Conservation (phyloP, 1,284 basidiomycete genomes). For the Tilletia caries region DNA sequence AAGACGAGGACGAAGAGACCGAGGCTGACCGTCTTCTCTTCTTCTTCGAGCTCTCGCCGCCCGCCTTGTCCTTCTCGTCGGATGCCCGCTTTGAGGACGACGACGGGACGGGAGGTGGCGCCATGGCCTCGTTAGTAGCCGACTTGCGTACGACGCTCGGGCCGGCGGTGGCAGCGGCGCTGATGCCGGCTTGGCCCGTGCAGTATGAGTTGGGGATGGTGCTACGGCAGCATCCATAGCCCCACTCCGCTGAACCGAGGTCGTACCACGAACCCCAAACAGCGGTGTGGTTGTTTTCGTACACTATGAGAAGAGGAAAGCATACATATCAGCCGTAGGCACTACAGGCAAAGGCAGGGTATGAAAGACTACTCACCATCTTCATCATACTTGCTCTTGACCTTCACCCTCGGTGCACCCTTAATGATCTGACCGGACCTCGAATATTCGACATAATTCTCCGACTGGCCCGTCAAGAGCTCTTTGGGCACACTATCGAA, state of each 20-base stretch:
- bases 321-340: not conserved
- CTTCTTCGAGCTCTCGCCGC: conserved; percentile 4
- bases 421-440: conserved; percentile 84
- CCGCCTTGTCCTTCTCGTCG: not conserved
- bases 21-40: not conserved
- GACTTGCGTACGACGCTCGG: not conserved
- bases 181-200: conserved; percentile 80
- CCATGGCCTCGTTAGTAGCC: not conserved
- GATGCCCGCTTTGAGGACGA: not conserved
- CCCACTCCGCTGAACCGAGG: conserved; percentile 70
- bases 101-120: not conserved
- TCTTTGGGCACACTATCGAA: conserved; percentile 82
- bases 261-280: conserved; percentile 98
- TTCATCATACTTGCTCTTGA: conserved; percentile 86
- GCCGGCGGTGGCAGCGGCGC: conserved; percentile 57
- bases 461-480: conserved; percentile 86
- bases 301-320: conserved; percentile 61
- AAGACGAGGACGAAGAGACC: not conserved
- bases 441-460: conserved; percentile 96
- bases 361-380: conserved; percentile 64
- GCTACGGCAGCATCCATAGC: conserved; percentile 92
- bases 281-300: conserved; percentile 83
- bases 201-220: conserved; percentile 83
- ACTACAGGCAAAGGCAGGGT: not conserved
- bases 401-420: conserved; percentile 81